Evolutionary conservation across 768 basidiomycete genomes (phyloP).

Genomic region (Scleroderma citrinum): DNA sequence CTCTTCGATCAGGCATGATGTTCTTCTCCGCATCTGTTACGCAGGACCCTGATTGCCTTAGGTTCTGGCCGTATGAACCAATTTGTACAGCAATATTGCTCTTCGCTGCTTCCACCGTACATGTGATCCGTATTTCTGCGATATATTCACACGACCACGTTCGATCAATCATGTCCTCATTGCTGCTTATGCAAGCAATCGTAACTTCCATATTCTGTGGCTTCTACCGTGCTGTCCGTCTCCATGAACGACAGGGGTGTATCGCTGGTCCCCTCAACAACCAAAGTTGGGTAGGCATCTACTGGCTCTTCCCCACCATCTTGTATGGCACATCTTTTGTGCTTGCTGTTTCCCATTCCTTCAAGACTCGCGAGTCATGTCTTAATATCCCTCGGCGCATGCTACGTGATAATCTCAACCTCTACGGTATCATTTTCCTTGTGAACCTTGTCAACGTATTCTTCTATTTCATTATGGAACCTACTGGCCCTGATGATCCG

Average conservation of each 20-base stretch:
- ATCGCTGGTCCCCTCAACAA: conserved; percentile 75
- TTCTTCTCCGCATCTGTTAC: conserved; percentile 77
- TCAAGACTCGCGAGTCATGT: conserved; percentile 32
- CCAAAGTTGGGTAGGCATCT: conserved; percentile 69
- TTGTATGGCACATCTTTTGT: conserved; percentile 39
- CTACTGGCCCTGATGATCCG: conserved; percentile 54
- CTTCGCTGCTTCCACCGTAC: conserved; percentile 52
- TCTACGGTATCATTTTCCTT: conserved; percentile 74
- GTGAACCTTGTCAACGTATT: conserved; percentile 80
- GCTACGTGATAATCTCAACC: conserved; percentile 85
- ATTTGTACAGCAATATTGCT: conserved; percentile 80
- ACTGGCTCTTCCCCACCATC: conserved; percentile 75
- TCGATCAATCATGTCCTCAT: conserved; percentile 47
- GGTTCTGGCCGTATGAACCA: conserved; percentile 81
- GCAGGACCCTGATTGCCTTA: conserved; percentile 46
- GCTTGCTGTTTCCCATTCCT: conserved; percentile 18
- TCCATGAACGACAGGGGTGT: conserved; percentile 69
- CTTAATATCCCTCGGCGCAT: conserved; percentile 72
- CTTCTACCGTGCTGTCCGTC: conserved; percentile 78
- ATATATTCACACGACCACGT: conserved; percentile 65
- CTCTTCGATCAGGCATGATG: conserved; percentile 51
- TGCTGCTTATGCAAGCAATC: conserved; percentile 64
- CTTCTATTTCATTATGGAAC: conserved; percentile 82
- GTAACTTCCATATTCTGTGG: conserved; percentile 70
- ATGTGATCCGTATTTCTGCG: conserved; percentile 68